phyloP scores from a whole-genome alignment of 352 stramenopile genomes.

The Phytophthora quininea region DNA sequence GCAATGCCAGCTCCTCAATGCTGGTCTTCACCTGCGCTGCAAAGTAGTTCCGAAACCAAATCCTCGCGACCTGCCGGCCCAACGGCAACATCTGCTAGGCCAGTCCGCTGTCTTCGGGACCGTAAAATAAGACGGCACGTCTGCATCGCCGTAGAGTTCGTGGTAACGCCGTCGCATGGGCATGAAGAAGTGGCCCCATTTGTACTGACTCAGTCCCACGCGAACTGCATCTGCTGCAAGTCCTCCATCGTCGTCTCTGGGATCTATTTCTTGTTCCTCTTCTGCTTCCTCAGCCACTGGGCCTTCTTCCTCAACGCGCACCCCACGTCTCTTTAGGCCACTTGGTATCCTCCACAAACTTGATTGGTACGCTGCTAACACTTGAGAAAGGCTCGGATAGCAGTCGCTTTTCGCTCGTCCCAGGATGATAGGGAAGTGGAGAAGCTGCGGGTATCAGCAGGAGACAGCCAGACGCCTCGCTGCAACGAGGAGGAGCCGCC shows the following conservation, averaged over 20 bases:
- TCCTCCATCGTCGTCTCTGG: neutral
- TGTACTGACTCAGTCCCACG: conserved; percentile 7
- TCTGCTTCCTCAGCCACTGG: conserved; percentile 9
- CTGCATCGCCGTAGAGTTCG: conserved; percentile 18
- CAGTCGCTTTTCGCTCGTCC: neutral
- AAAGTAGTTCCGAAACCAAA: too few species aligned
- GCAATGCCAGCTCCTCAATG: too few species aligned
- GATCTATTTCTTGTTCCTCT: neutral
- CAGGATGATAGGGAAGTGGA: neutral
- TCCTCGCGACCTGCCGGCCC: too few species aligned
- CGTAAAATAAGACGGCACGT: conserved; percentile 35
- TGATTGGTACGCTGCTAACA: conserved; percentile 2
- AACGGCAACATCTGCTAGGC: too few species aligned
- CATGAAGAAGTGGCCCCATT: conserved; percentile 17
- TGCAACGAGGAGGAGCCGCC: neutral
- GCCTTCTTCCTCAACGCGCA: conserved; percentile 16
- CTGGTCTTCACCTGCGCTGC: too few species aligned
- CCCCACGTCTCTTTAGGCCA: conserved; percentile 5
- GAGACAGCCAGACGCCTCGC: neutral
- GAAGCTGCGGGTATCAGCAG: neutral
- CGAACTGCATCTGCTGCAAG: conserved; percentile 14
- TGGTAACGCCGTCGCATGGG: conserved; percentile 7
- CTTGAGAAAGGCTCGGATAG: conserved; percentile 15
- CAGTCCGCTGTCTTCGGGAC: too few species aligned
- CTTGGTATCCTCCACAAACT: conserved; percentile 7